Conservation (phyloP, 2,329 filamentous ascomycete genomes). For the Trichoderma endophyticum region DNA sequence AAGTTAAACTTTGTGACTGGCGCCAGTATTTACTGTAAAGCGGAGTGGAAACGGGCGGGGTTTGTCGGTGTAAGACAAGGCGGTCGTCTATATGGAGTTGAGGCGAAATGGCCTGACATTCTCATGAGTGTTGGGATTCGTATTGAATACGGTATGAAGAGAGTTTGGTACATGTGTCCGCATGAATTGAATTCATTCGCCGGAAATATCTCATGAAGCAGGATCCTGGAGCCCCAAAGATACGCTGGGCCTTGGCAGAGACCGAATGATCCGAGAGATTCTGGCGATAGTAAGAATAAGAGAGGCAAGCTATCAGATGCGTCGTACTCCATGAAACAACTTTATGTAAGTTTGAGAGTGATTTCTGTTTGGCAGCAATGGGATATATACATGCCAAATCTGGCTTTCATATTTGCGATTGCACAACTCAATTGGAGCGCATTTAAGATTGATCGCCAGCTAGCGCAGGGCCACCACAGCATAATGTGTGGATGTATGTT, state of each 20-base stretch:
- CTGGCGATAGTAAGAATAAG: neutral
- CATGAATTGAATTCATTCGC: neutral
- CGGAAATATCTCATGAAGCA: neutral
- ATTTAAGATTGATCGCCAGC: neutral
- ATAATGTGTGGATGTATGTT: neutral
- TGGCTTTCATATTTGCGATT: neutral
- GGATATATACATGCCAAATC: neutral
- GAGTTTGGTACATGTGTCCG: neutral
- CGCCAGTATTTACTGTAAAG: neutral
- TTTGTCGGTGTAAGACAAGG: neutral
- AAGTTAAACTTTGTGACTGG: neutral
- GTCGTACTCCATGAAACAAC: neutral
- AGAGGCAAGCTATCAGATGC: neutral
- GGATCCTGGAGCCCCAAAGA: neutral
- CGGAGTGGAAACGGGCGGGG: neutral
- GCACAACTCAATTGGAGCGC: neutral
- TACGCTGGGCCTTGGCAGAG: neutral
- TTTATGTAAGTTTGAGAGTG: rapidly evolving
- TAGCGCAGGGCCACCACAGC: neutral
- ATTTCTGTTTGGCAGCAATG: neutral
- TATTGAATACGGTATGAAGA: neutral
- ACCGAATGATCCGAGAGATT: neutral
- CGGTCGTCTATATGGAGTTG: neutral
- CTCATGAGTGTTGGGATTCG: neutral
- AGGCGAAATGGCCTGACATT: neutral